Base-by-base conservation (phyloP, 331 rosid species). In the Phaseolus coccineus region DNA sequence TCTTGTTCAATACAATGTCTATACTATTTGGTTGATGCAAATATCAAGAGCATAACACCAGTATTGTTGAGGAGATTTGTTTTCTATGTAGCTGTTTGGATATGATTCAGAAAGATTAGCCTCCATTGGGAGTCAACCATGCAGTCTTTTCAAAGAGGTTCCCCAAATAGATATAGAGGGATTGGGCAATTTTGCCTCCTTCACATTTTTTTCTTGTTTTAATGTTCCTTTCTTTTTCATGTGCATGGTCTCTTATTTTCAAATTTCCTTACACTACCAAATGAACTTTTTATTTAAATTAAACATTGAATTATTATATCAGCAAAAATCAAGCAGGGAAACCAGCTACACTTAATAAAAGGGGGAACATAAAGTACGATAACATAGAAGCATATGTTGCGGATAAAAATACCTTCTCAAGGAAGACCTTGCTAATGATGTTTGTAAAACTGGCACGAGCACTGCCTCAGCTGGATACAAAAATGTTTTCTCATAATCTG, bases 391-490 rank as follows among this genome's bases (percentile, higher is more conserved):
- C 63, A 64, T 28, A 15, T 35, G 19, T 28, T n/a, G 22, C 24
- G 71, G 61, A 59, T 62, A 76, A 71, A 68, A 72, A 76, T 84
- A 95, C 99, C 98, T 93, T 87, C 87, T 90, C 84, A 96, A 80
- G 80, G 99, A 96, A 28, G 96, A 91, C 82, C 92, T 88, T 47
- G 93, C 90, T 84, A 85, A 87, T 66, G 96, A 89, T 13, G 96
- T 87, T 82, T 88, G 97, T 83, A 91, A 82, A 77, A 94, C 78
- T 27, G 97, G 97, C 74, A 91, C 94, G 80, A 96, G 91, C 80
- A 96, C 97, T 27, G 98, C 94, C 86, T 93, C 98, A 13, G 97
- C 86, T n/a, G 99, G 96, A 86, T 93, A 96, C 64, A 96, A 85
- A 85, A 96, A 91, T 77, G 92, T 90, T 77, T 88, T 96, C 77